A percentile compares a stretch with the other conserved stretches of the same genome.
phyloP scores from a whole-genome alignment of 2,329 filamentous ascomycete genomes.

The Talaromyces atroroseus region DNA sequence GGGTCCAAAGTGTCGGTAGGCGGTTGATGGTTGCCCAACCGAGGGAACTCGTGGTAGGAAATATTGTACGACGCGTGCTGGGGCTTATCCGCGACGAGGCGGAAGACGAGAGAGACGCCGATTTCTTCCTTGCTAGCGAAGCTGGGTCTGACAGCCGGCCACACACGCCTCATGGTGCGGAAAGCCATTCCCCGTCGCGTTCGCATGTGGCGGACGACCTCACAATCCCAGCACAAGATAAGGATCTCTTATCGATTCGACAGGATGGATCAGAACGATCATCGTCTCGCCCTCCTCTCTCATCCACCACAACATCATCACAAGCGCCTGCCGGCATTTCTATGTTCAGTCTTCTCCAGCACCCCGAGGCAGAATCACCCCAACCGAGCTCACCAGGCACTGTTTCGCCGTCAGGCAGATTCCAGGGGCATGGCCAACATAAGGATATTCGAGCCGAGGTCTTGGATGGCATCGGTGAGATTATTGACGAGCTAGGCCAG shows the following conservation, averaged over 20 bases:
- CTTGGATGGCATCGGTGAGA: conserved; percentile 88
- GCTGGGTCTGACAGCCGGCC: conserved; percentile 51
- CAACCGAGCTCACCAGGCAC: conserved; percentile 33
- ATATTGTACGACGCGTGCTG: conserved; percentile 85
- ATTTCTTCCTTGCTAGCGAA: conserved; percentile 54
- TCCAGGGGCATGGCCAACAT: conserved; percentile 23
- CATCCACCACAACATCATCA: conserved; percentile 57
- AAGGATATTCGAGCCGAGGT: conserved; percentile 83
- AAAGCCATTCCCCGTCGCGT: conserved; percentile 25
- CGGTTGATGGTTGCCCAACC: conserved; percentile 78
- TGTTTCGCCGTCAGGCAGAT: conserved; percentile 30
- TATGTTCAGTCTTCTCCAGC: conserved; percentile 82
- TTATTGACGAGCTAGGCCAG: conserved; percentile 89
- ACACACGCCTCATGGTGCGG: conserved; percentile 35
- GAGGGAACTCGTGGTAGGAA: conserved; percentile 85
- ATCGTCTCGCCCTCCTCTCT: conserved; percentile 53
- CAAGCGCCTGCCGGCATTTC: conserved; percentile 54
- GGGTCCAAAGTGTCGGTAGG: conserved; percentile 72
- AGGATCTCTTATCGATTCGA: conserved; percentile 24
- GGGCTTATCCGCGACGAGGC: conserved; percentile 89
- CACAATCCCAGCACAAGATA: conserved; percentile 20
- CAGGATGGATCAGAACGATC: conserved; percentile 28
- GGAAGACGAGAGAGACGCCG: conserved; percentile 68
- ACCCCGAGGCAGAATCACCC: conserved; percentile 47
- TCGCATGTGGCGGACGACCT: conserved; percentile 11